Evolutionary conservation across 495 filamentous ascomycete genomes (phyloP).

Genomic region (Penicillium coprophilum): DNA sequence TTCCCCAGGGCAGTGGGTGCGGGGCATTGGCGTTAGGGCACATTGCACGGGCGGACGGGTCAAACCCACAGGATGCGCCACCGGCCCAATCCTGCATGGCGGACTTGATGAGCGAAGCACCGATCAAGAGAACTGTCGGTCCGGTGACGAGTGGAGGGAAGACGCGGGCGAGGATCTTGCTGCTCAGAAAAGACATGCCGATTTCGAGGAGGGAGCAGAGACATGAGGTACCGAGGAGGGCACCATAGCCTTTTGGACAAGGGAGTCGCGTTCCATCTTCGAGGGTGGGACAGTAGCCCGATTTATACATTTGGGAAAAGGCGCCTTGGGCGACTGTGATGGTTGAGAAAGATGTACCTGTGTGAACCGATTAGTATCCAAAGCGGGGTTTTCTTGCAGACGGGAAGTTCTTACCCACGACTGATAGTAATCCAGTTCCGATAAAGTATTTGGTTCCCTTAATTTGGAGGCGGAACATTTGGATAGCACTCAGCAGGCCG

Average conservation of each 20-base stretch:
- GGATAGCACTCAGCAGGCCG: slow-evolving; percentile 73
- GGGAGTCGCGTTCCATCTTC: slow-evolving; percentile 65
- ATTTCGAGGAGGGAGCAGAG: slow-evolving; percentile 49
- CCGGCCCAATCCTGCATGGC: slow-evolving; percentile 87
- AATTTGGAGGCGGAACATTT: slow-evolving; percentile 85
- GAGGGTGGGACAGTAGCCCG: slow-evolving; percentile 69
- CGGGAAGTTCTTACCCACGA: slow-evolving; percentile 60
- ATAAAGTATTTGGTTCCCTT: slow-evolving; percentile 78
- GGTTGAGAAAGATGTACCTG: slow-evolving; percentile 67
- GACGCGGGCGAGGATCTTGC: slow-evolving; percentile 65
- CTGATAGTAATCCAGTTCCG: slow-evolving; percentile 84
- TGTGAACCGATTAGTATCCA: neutral
- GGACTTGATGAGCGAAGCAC: slow-evolving; percentile 69
- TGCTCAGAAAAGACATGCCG: slow-evolving; percentile 56
- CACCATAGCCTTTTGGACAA: slow-evolving; percentile 84
- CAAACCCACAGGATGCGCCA: slow-evolving; percentile 63
- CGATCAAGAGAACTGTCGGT: slow-evolving; percentile 75
- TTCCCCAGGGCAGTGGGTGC: slow-evolving; percentile 84
- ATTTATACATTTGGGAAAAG: slow-evolving; percentile 81
- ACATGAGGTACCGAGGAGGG: slow-evolving; percentile 71
- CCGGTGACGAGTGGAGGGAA: slow-evolving; percentile 92
- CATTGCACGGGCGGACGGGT: slow-evolving; percentile 54
- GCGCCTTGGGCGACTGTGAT: slow-evolving; percentile 81
- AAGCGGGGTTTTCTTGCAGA: neutral
- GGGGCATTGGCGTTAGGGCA: slow-evolving; percentile 75